Evolutionary conservation across 495 filamentous ascomycete species (phyloP).

Genomic region (Thermothielavioides terrestris): DNA sequence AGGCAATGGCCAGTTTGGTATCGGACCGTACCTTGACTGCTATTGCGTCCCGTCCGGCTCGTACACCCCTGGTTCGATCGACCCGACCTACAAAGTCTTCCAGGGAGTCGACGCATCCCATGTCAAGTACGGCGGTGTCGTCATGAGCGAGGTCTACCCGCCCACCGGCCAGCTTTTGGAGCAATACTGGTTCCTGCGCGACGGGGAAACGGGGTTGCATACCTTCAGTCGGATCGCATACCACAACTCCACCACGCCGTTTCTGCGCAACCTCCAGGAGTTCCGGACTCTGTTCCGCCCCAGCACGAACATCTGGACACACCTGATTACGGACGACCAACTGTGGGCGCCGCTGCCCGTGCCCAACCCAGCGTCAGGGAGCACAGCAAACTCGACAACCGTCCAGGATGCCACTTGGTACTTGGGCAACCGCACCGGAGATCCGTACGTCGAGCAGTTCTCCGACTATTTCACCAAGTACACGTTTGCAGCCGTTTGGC

Average conservation of each 20-base stretch:
- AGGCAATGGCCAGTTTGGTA: background rate
- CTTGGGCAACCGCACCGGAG: background rate
- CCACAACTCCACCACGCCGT: background rate
- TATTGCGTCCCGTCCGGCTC: background rate
- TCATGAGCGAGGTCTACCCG: background rate
- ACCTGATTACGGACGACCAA: background rate
- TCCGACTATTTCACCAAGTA: background rate
- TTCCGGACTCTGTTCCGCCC: background rate
- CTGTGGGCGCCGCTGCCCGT: background rate
- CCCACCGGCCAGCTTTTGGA: background rate
- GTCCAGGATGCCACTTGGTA: background rate
- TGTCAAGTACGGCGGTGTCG: background rate
- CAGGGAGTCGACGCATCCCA: background rate
- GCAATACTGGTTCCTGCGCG: background rate
- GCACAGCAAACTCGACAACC: background rate
- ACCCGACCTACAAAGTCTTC: background rate
- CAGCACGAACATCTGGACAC: background rate
- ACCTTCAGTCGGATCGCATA: background rate
- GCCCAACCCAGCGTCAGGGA: background rate
- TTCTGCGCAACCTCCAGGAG: background rate
- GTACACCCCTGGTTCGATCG: background rate
- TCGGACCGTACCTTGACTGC: background rate
- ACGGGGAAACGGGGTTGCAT: background rate
- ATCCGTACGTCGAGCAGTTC: background rate
- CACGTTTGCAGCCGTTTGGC: background rate